Evolutionary conservation across 208 protist genomes (phyloP).

Genomic region (Trypanosoma cruzi): DNA sequence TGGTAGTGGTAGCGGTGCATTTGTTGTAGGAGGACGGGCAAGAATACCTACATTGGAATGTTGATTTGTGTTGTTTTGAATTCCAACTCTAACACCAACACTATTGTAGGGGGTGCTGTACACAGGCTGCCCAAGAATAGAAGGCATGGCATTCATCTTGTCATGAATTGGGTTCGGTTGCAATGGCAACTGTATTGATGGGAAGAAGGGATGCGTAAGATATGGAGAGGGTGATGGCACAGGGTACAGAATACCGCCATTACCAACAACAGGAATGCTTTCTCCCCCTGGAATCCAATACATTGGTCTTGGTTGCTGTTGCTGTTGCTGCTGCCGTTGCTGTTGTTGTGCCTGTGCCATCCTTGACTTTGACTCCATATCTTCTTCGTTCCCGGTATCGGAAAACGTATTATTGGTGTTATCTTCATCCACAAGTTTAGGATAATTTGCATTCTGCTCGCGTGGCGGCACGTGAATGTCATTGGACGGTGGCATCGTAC

Average conservation of each 20-base stretch:
- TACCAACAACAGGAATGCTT: background rate
- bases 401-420: slow-evolving; percentile 9
- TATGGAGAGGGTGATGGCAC: slow-evolving; percentile 6
- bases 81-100: background rate
- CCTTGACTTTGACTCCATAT: background rate
- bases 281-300: slow-evolving; percentile 8
- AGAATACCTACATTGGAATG: slow-evolving; percentile 6
- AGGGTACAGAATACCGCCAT: slow-evolving; percentile 23
- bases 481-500: background rate
- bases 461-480: background rate
- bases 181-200: slow-evolving; percentile 5
- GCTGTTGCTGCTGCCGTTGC: slow-evolving; percentile 11
- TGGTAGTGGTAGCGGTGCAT: background rate
- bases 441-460: slow-evolving; percentile 17
- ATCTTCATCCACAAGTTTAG: slow-evolving; percentile 32
- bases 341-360: slow-evolving; percentile 10
- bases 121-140: slow-evolving; percentile 28
- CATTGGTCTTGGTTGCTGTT: slow-evolving; percentile 8
- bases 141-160: slow-evolving; percentile 12
- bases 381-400: background rate
- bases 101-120: background rate
- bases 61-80: slow-evolving; percentile 7
- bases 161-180: background rate
- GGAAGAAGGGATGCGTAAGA: slow-evolving; percentile 20
- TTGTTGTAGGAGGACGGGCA: background rate